phyloP scores from a whole-genome alignment of 169 alveolate species.

The Cryptosporidium bovis region DNA sequence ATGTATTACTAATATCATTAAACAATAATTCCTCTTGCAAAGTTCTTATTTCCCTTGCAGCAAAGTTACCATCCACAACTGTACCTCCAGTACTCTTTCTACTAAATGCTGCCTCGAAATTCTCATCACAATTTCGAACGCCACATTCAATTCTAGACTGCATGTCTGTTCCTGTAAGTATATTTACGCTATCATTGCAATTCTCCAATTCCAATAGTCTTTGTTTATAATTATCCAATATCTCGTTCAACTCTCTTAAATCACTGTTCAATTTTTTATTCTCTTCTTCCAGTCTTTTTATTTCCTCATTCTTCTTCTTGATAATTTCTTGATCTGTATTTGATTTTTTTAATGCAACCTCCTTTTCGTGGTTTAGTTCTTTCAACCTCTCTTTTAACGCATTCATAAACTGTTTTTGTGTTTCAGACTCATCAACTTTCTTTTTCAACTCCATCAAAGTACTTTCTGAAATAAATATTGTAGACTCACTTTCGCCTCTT shows the following conservation, averaged over 20 bases:
- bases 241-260: conserved; percentile 27
- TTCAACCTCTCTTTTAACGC: conserved; percentile 60
- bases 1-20: neutral
- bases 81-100: conserved; percentile 40
- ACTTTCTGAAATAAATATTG: conserved; percentile 35
- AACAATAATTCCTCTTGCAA: conserved; percentile 55
- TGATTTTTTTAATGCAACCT: conserved; percentile 1
- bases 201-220: conserved; percentile 33
- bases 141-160: conserved; percentile 50
- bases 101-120: conserved; percentile 22
- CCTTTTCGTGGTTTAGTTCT: conserved; percentile 51
- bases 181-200: conserved; percentile 24
- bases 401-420: conserved; percentile 69
- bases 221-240: conserved; percentile 36
- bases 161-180: conserved; percentile 49
- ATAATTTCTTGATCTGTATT: conserved; percentile 32
- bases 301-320: conserved; percentile 19
- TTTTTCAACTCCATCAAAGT: conserved; percentile 38
- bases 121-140: conserved; percentile 13
- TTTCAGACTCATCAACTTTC: conserved; percentile 70
- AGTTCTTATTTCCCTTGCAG: conserved; percentile 27
- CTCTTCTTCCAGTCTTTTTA: conserved; percentile 13
- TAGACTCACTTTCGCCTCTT: conserved; percentile 3
- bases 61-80: conserved; percentile 20
- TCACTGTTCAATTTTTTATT: conserved; percentile 10